phyloP scores from a whole-genome alignment of 2,329 filamentous ascomycete genomes.

The Venturiaceae sp. region DNA sequence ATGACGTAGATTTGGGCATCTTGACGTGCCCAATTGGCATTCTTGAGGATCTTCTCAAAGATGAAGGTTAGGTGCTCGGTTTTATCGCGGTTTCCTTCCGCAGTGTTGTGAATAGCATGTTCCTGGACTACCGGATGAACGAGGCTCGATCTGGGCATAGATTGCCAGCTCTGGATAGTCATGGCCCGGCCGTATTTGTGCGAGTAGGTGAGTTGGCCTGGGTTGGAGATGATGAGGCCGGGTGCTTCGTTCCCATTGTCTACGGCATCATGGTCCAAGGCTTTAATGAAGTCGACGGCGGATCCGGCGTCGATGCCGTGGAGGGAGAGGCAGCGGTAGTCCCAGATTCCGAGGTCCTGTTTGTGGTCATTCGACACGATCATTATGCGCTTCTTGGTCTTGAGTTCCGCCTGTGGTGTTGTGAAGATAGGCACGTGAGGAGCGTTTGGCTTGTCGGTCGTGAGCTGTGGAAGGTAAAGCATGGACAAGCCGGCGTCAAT shows the following conservation, averaged over 20 bases:
- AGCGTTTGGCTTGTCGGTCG: constrained; percentile 27
- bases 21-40: constrained; percentile 30
- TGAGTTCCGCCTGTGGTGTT: constrained; percentile 41
- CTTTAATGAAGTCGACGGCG: constrained; percentile 51
- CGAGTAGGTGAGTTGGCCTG: constrained; percentile 70
- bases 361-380: constrained; percentile 63
- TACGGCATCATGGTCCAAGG: constrained; percentile 22
- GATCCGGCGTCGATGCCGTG: constrained; percentile 65
- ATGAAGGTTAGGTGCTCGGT: constrained; percentile 56
- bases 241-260: constrained; percentile 24
- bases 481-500: constrained; percentile 46
- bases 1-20: constrained; percentile 58
- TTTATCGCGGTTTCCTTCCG: constrained; percentile 49
- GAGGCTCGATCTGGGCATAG: constrained; percentile 51
- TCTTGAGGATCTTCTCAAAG: constrained; percentile 52
- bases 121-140: constrained; percentile 48
- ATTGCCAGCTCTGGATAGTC: constrained; percentile 46
- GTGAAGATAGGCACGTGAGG: constrained; percentile 63
- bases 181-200: constrained; percentile 52
- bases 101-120: constrained; percentile 46
- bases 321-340: constrained; percentile 54
- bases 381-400: constrained; percentile 51
- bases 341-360: constrained; percentile 67
- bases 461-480: constrained; percentile 51
- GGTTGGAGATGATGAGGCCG: constrained; percentile 67